Evolutionary conservation across 768 basidiomycete species (phyloP).

Genomic region (Psilocybe sp.): DNA sequence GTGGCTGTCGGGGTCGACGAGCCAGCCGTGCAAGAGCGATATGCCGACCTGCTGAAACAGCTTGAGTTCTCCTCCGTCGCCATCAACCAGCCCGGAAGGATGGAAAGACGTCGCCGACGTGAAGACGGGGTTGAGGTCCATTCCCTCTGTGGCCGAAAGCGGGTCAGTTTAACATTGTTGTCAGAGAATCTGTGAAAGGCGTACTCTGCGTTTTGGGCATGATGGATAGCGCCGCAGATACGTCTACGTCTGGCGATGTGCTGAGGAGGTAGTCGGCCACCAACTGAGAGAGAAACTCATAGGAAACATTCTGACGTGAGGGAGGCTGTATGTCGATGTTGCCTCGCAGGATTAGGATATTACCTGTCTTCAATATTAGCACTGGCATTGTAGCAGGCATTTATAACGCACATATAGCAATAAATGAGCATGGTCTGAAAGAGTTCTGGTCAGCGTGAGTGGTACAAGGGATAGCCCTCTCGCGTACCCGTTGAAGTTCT

Average conservation of each 20-base stretch:
- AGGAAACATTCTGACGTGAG: constrained; percentile 69
- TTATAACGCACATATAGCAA: constrained; percentile 70
- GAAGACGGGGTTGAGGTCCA: constrained; percentile 88
- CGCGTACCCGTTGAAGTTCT: constrained; percentile 80
- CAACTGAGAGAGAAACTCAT: constrained; percentile 80
- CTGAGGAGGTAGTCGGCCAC: constrained; percentile 79
- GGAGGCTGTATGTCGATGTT: constrained; percentile 71
- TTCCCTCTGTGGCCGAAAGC: constrained; percentile 56
- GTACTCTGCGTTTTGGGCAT: constrained; percentile 77
- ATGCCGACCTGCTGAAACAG: constrained; percentile 85
- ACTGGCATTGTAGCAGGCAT: neutral
- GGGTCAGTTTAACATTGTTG: neutral
- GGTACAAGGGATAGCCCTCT: neutral
- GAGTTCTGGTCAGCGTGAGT: constrained; percentile 4
- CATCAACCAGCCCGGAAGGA: constrained; percentile 40
- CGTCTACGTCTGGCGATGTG: constrained; percentile 55
- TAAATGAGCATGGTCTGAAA: constrained; percentile 82
- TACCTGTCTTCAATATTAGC: constrained; percentile 46
- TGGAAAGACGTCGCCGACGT: constrained; percentile 66
- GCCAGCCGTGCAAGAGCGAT: constrained; percentile 86
- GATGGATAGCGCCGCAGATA: constrained; percentile 69
- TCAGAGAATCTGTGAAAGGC: constrained; percentile 21
- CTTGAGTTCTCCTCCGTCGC: constrained; percentile 69
- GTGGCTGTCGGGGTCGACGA: constrained; percentile 63
- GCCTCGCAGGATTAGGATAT: constrained; percentile 84